Base-by-base conservation (phyloP, 176 grass and related monocot genomes). In the Stipa capillata region DNA sequence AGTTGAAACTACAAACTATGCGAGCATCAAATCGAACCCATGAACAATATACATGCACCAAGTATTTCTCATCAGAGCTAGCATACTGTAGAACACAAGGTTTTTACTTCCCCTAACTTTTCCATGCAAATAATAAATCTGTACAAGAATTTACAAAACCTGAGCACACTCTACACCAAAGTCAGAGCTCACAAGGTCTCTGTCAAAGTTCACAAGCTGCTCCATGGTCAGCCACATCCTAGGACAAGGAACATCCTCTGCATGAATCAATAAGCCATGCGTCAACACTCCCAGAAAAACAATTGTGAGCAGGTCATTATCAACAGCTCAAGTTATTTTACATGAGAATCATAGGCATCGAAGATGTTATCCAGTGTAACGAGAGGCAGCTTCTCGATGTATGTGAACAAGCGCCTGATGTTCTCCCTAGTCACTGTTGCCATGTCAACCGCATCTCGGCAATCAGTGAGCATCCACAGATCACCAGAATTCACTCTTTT, bases 321-420 rank as follows among this genome's bases (percentile, higher is more conserved):
- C 28, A 69, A 7, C 17, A 47, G 87, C 82, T 85, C 27, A 3
- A 41, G 55, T 84, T 87, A 97, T 73, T 92, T 97, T 85, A 97
- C 91, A 88, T 97, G 94, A 70, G 94, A 92, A 88, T 97, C 94
- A 75, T 94, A 92, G 60, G 91, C 59, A 35, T 97, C 86, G 27
- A 94, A 87, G 68, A 92, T 86, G 60, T 87, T 87, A 16, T 94
- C 89, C 42, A 85, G 91, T 2, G 90, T 57, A 34, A 94, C 76
- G 2, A 94, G 82, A 25, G 94, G 94, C 74, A 97, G 82, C 76
- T 97, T 97, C 13, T 97, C 89, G 27, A 92, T 79, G 76, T 97
- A 92, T 52, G 73, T 81, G 56, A 94, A 94, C 18, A 97, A 21
- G 23, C 85, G 84, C 60, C 87, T 85, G 31, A 94, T 78, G 78